Conservation (phyloP, 1,284 basidiomycete genomes). For the Ganoderma boninense region DNA sequence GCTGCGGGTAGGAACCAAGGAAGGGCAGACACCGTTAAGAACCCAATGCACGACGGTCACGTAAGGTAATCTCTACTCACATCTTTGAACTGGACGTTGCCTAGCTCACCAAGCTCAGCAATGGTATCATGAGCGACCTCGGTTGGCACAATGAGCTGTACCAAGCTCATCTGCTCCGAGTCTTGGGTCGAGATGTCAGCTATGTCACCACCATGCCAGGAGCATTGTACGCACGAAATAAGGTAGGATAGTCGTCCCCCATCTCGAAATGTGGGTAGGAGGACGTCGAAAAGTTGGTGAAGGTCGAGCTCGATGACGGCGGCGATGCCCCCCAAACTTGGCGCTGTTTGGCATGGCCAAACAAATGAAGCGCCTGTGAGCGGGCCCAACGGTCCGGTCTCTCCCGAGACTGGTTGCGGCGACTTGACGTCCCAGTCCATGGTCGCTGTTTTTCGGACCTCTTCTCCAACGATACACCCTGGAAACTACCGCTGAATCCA, state of each 20-base stretch:
- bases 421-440: too few species aligned
- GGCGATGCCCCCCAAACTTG: slow-evolving; percentile 12
- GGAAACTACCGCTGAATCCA: too few species aligned
- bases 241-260: slow-evolving; percentile 82
- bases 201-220: neutral
- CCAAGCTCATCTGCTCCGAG: slow-evolving; percentile 97
- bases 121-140: slow-evolving; percentile 98
- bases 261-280: slow-evolving; percentile 45
- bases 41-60: slow-evolving; percentile 19
- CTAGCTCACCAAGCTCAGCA: slow-evolving; percentile 93
- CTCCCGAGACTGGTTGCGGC: neutral
- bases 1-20: slow-evolving; percentile 51
- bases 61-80: slow-evolving; percentile 54
- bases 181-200: slow-evolving; percentile 54
- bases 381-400: neutral
- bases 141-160: slow-evolving; percentile 97
- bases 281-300: slow-evolving; percentile 22
- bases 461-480: too few species aligned
- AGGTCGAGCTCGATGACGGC: slow-evolving; percentile 12
- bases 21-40: neutral
- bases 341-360: slow-evolving; percentile 26
- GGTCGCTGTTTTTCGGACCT: too few species aligned
- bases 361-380: neutral
- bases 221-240: slow-evolving; percentile 75
- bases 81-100: slow-evolving; percentile 98